Evolutionary conservation across 164 flowering plant genomes (phyloP), one percentile per base, ranked within the genome.

Genomic region (Aristolochia contorta): DNA sequence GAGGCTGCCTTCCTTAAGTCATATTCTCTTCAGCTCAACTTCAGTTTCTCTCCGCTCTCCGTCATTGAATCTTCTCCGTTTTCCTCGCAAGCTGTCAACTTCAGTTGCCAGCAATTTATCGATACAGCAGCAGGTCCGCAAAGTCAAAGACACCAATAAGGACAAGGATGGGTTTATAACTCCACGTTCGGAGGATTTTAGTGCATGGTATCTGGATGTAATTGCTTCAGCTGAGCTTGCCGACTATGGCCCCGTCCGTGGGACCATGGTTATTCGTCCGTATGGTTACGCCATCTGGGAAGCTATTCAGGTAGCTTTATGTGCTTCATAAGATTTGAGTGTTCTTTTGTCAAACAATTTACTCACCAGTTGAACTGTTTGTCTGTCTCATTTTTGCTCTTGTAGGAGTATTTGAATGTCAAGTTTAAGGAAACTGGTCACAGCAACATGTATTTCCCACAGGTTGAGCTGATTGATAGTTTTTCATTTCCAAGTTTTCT

Each of bases 241-340:
- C 10, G 98, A 92, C 75, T 87, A 92, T 46, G 98, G 98, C 52
- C 98, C 96, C 4, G 96, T 92, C 58, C 85, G 98, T 0, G 98
- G 98, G 1, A 92, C 98, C 53, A 89, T 89, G 98, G 97, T 87
- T 54, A 93, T 93, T 63, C 87, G 97, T 7, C 98, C 98, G 23
- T 93, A 93, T 53, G 97, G 94, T 27, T 93, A 93, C 53, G 96
- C 98, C 49, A 89, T 93, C 66, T 93, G 97, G 98, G 98, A 93
- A 67, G 83, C 98, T 8, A 89, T 93, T 71, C 98, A 89, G 84
- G 98, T 91, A 1, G 10, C n/a, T 47, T 22, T 48, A 41, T 16
- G 50, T 1, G 27, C 10, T 24, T 6, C 24, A 60, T 57, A 18
- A 27, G 59, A 12, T 41, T 41, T 3, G 30, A 27, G 30, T 27